Evolutionary conservation across 768 basidiomycete genomes (phyloP), one percentile per base, ranked within the genome.

Genomic region (Lactifluus hygrophoroides): DNA sequence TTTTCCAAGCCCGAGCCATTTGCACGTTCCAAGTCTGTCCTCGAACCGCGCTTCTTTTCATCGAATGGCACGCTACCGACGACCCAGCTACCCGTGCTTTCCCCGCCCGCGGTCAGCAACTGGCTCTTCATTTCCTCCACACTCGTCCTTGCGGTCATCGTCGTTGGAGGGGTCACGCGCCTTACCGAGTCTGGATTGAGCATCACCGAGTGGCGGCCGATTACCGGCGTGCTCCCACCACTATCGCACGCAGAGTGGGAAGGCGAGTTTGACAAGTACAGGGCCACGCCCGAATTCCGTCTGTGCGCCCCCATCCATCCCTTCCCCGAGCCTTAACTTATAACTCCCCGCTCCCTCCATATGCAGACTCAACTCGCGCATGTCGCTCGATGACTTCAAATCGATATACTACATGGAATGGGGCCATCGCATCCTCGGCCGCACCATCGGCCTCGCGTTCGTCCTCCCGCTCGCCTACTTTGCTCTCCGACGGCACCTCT

Each of bases 331-430:
- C 14, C 61, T 25, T 32, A 32, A 32, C 32, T 8, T 32, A 21
- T 16, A 37, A 8, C 34, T 6, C n/a, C 56, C 46, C 28, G 43
- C 35, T 50, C 59, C 63, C 51, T 49, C 54, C 7, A 4, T n/a
- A 9, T 67, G 13, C 47, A 97, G 94, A 67, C 74, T 94, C 61
- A 99, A 99, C 70, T 86, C 90, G 59, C 83, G 85, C 10, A 94
- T 96, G 56, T 83, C 85, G 30, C 73, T 98, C 56, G 77, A 84
- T 28, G 88, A 97, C 67, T 99, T 99, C 77, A 98, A 99, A 72
- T 80, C 80, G 60, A 98, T 99, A 58, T 99, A 94, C 72, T 88
- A 87, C 74, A 94, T 94, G 95, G 96, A 99, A 79, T 99, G 94
- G 92, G 82, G 83, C 5, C 96, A 99, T 72, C 89, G 96, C 43